Conservation (phyloP, 805 yeast genomes). For the Kluyveromyces starmeri region DNA sequence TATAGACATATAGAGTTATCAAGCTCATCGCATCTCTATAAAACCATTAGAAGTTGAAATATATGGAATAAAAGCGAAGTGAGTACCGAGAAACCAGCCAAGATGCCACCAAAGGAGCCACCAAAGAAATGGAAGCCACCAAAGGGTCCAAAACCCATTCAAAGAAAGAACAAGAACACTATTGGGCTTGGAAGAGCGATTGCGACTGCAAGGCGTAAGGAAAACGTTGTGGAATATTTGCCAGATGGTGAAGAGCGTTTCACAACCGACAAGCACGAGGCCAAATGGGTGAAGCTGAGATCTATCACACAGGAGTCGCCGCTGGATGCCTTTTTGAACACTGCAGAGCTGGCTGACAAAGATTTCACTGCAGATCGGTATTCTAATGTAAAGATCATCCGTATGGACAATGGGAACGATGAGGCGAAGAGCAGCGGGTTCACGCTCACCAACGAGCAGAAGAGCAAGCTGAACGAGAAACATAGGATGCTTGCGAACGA, state of each 20-base stretch:
- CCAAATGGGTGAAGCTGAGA: slow-evolving; percentile 80
- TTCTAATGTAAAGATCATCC: slow-evolving; percentile 74
- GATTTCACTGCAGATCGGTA: slow-evolving; percentile 91
- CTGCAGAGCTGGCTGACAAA: slow-evolving; percentile 93
- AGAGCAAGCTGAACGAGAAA: slow-evolving; percentile 45
- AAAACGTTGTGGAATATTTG: slow-evolving; percentile 57
- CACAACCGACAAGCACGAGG: slow-evolving; percentile 77
- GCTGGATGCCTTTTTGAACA: slow-evolving; percentile 85
- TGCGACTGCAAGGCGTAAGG: slow-evolving; percentile 60
- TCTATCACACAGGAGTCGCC: slow-evolving; percentile 94
- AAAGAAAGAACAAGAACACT: slow-evolving; percentile 70
- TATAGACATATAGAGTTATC: too few species aligned
- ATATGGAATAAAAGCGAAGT: too few species aligned
- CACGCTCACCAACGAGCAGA: slow-evolving; percentile 59
- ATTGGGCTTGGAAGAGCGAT: slow-evolving; percentile 83
- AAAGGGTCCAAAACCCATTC: slow-evolving; percentile 87
- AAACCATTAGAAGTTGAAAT: too few species aligned
- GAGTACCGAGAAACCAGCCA: too few species aligned
- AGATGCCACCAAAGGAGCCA: slow-evolving; percentile 36
- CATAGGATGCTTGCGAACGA: slow-evolving; percentile 61
- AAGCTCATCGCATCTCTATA: too few species aligned
- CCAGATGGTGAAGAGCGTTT: slow-evolving; percentile 88
- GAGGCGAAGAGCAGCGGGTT: slow-evolving; percentile 42
- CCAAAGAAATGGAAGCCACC: slow-evolving; percentile 80
- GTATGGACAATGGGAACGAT: slow-evolving; percentile 45